A percentile compares a stretch with the other conserved stretches of the same genome.
These are phyloP conservation scores for Aspergillus leporis DNA, from an alignment of 495 filamentous ascomycete genomes.

Conservation along the genomic window DNA sequence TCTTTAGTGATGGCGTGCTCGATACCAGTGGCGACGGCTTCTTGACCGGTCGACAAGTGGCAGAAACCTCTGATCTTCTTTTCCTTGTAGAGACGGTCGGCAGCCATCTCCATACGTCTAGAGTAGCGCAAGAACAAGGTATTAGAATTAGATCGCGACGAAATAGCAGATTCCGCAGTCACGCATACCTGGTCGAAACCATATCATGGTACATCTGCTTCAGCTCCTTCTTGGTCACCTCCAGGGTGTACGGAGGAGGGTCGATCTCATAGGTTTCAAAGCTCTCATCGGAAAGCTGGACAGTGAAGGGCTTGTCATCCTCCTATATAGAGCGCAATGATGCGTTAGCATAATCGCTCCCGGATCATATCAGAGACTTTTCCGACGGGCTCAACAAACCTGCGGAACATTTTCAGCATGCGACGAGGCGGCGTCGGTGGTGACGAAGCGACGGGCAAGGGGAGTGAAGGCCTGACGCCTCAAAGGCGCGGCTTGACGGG, in stretches of 20 bases:
- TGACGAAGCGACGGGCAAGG: slow-evolving; percentile 72
- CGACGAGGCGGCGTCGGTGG: slow-evolving; percentile 89
- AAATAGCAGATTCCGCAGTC: slow-evolving; percentile 7
- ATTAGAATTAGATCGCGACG: slow-evolving; percentile 13
- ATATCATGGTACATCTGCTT: slow-evolving; percentile 99
- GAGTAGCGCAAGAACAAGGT: neutral
- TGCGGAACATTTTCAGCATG: slow-evolving; percentile 76
- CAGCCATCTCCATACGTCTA: slow-evolving; percentile 99
- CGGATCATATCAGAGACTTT: slow-evolving; percentile 25
- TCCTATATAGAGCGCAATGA: slow-evolving; percentile 55
- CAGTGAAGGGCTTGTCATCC: slow-evolving; percentile 91
- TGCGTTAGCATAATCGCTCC: slow-evolving; percentile 28
- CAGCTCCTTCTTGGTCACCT: slow-evolving; percentile 93
- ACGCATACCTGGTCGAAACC: slow-evolving; percentile 80
- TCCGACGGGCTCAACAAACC: slow-evolving; percentile 64
- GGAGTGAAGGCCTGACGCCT: slow-evolving; percentile 55
- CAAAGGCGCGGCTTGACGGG: slow-evolving; percentile 51
- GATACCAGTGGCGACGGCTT: slow-evolving; percentile 95
- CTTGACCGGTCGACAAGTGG: slow-evolving; percentile 95
- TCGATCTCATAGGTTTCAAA: slow-evolving; percentile 99
- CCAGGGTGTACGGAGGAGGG: slow-evolving; percentile 85
- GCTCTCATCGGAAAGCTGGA: slow-evolving; percentile 92
- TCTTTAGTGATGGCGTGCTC: slow-evolving; percentile 89
- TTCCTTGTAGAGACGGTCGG: slow-evolving; percentile 97
- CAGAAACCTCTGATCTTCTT: slow-evolving; percentile 99